Evolutionary conservation across 2,329 filamentous ascomycete species (phyloP), one percentile per base, ranked within the genome.

Genomic region (Cercospora zeae-maydis): DNA sequence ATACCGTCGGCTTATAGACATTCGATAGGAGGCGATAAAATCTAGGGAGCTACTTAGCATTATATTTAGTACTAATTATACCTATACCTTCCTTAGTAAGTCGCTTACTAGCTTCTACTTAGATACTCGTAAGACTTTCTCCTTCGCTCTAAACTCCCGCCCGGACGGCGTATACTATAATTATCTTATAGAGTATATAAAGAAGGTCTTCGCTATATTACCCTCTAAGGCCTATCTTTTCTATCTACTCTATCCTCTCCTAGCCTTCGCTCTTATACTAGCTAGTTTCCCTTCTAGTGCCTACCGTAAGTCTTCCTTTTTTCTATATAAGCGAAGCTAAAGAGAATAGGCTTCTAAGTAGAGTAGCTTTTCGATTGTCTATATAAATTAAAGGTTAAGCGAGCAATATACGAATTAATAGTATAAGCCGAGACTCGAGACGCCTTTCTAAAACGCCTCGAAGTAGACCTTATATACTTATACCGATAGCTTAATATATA

Each of bases 241-340:
- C 65, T 63, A 70, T 57, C 55, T 73, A 31, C 47, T 65, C 11
- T 58, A 63, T 34, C 70, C 71, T 19, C 34, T 75, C 13, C 45
- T 75, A 24, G 68, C 68, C 10, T 74, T 68, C 2, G 66, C 71
- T 14, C 51, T 74, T 1, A 47, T 72, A 31, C 61, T 75, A 2
- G 62, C 69, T 6, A 68, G 64, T 31, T 74, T 72, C 56, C 68
- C 69, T 27, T 68, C 68, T 21, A 58, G 63, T 8, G 57, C 68
- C 9, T 66, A 74, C 56, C 21, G 69, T 74, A 66, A 63, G 67
- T 58, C 7, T 37, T 66, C 58, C 10, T 30, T 62, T 66, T 47
- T 55, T 55, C 11, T 67, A 8, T 69, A 53, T 49, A 13, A 58
- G 14, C 47, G 24, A 37, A n/a, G 59, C 10, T 61, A 6, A 37